These are phyloP conservation scores for Fusarium pilosicola DNA, from an alignment of 2,329 filamentous ascomycete genomes.

Conservation along the genomic window DNA sequence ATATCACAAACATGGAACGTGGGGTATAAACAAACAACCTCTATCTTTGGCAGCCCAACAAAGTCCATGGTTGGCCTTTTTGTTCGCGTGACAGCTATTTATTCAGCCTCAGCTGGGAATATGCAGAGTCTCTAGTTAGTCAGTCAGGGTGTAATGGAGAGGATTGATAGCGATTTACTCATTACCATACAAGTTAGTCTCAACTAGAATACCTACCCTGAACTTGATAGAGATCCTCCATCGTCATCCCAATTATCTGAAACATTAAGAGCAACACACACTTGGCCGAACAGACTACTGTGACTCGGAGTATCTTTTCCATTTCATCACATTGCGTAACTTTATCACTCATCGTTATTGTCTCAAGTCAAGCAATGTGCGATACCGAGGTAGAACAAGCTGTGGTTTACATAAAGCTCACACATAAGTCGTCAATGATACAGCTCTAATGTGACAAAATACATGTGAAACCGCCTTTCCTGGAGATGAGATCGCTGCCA, in stretches of 20 bases:
- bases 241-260: too few species aligned
- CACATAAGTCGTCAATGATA: constrained; percentile 38
- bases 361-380: not conserved
- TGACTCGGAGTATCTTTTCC: not conserved
- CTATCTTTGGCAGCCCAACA: constrained; percentile 63
- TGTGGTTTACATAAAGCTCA: constrained; percentile 17
- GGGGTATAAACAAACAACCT: constrained; percentile 54
- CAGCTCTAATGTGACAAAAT: constrained; percentile 42
- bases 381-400: not conserved
- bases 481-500: constrained; percentile 47
- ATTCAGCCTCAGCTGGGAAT: not conserved
- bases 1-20: not conserved
- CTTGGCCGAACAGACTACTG: too few species aligned
- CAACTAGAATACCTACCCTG: constrained; percentile 5
- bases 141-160: not conserved
- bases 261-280: not conserved
- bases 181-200: not conserved
- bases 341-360: not conserved
- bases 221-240: not conserved
- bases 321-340: not conserved
- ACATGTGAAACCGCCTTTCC: constrained; percentile 42
- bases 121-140: not conserved
- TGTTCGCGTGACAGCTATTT: not conserved
- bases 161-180: not conserved
- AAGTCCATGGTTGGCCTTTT: constrained; percentile 52